Evolutionary conservation across 2,329 filamentous ascomycete genomes (phyloP).

Genomic region (Penicillium sp.): DNA sequence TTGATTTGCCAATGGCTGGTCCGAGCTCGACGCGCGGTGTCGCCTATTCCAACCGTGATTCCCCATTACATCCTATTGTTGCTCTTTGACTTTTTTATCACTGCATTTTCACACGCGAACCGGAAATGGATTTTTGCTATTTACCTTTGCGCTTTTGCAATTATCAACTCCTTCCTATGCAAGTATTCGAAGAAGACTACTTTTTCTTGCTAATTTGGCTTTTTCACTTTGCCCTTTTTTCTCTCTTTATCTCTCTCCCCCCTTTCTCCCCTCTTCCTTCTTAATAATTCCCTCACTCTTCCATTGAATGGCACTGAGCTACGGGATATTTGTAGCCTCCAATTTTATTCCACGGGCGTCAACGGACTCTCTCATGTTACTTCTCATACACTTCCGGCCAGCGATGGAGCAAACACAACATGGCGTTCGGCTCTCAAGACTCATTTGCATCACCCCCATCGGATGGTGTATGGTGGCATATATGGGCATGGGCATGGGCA

Average conservation of each 20-base stretch:
- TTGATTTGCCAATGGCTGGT: constrained; percentile 15
- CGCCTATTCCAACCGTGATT: constrained; percentile 33
- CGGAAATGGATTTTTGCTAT: constrained; percentile 29
- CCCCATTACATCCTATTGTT: constrained; percentile 30
- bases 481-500: not conserved
- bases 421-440: constrained; percentile 10
- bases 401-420: constrained; percentile 12
- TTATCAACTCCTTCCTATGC: constrained; percentile 12
- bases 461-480: constrained; percentile 3
- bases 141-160: constrained; percentile 12
- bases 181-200: constrained; percentile 13
- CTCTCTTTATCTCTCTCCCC: constrained; percentile 19
- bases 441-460: not conserved
- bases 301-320: constrained; percentile 16
- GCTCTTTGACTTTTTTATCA: constrained; percentile 27
- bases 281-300: constrained; percentile 13
- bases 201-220: not conserved
- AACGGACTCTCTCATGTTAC: not conserved
- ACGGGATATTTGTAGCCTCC: constrained; percentile 18
- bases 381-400: not conserved
- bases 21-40: constrained; percentile 26
- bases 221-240: constrained; percentile 5
- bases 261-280: constrained; percentile 15
- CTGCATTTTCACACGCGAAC: constrained; percentile 31
- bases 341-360: not conserved